These are phyloP conservation scores for Alisma plantagoaquatica DNA, from an alignment of 106 monocot genomes.

Conservation along the genomic window DNA sequence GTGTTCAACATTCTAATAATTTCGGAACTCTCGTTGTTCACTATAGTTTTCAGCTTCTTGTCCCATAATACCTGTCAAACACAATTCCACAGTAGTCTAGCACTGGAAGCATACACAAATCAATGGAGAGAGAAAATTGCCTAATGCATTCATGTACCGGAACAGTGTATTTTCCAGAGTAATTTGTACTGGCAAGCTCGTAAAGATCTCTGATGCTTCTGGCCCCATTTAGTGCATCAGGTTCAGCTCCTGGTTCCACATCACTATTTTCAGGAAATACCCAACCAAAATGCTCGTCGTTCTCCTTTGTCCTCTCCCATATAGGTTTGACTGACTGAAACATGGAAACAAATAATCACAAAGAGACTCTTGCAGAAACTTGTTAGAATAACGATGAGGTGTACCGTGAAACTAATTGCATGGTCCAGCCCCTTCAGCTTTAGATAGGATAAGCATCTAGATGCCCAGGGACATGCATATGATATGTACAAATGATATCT, in stretches of 20 bases:
- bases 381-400: neutral
- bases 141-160: conserved; percentile 54
- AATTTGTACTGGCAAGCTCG: conserved; percentile 73
- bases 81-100: neutral
- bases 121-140: neutral
- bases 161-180: conserved; percentile 89
- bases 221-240: conserved; percentile 68
- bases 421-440: conserved; percentile 86
- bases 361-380: neutral
- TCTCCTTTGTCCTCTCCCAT: conserved; percentile 85
- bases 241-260: conserved; percentile 73
- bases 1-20: conserved; percentile 91
- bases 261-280: conserved; percentile 51
- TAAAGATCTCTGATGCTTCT: conserved; percentile 75
- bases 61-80: conserved; percentile 88
- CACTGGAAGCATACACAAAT: neutral
- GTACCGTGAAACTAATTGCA: conserved; percentile 59
- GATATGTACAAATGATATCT: conserved; percentile 94
- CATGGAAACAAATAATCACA: neutral
- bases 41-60: conserved; percentile 84
- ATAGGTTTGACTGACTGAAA: conserved; percentile 64
- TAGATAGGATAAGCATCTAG: conserved; percentile 67
- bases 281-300: conserved; percentile 91
- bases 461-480: conserved; percentile 98
- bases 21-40: conserved; percentile 89